Evolutionary conservation across 441 rosid genomes (phyloP), one percentile per base, ranked within the genome.

Genomic region (Pelargonium australe): DNA sequence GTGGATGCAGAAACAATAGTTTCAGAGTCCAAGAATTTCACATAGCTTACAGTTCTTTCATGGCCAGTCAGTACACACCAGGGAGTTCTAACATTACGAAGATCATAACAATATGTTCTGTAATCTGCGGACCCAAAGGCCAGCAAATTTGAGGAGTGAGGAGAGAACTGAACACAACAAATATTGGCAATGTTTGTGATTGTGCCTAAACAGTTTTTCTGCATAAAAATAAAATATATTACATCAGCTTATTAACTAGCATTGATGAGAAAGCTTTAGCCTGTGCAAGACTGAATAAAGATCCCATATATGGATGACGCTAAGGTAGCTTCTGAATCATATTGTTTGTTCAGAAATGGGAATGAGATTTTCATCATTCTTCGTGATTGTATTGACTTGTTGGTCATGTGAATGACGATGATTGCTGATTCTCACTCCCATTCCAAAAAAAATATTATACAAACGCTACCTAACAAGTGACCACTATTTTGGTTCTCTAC

Each of bases 101-200:
- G 83, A 81, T 95, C 98, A 63, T 92, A 95, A 81, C 97, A 90
- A 79, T 88, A 95, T n/a, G 94, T 90, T 80, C 79, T 86, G 80
- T 84, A 92, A 80, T 95, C 97, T 51, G 98, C 88, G 64, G 98
- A 95, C 58, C 98, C 99, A 77, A 91, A 89, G 63, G 97, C 98
- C 83, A 95, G 83, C 63, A 92, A 73, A 80, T 92, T 86, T 79
- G 90, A 60, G 17, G 99, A 91, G 74, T 87, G 82, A 23, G 94
- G 73, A 68, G 98, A 91, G 84, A 95, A 92, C 79, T 95, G 98
- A 72, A 95, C 97, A 44, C 91, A 89, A 77, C 98, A 96, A 71
- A 89, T 86, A 76, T 92, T 96, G 66, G 97, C 96, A 72, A 79
- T 80, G 82, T 78, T 92, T 86, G 80, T 78, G 81, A 96, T 85